Evolutionary conservation across 371 early-diverging fungal species (phyloP), one percentile per base, ranked within the genome.

Genomic region (Mucor saturninus): DNA sequence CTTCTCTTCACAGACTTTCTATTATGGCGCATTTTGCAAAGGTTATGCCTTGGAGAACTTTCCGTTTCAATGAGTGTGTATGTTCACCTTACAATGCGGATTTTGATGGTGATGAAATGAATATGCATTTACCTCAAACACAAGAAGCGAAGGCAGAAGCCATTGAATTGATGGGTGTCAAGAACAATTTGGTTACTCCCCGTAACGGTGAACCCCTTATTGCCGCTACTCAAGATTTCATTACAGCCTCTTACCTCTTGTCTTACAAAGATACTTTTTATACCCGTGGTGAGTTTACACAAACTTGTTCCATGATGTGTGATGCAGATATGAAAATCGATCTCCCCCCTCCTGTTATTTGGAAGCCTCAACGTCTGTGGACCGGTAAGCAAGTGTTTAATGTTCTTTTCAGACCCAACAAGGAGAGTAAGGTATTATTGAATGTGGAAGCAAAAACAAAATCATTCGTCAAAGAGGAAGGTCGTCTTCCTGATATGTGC

Each of bases 31-130:
- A 99, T 75, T 91, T 89, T 79, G 96, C 80, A n/a, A 96, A 95
- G 66, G 90, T 99, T 15, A 92, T 93, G 75, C 97, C 98, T 3
- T 95, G 97, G 93, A 83, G 97, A 65, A 99, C 99, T 3, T 94
- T 99, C 81, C 89, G 99, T 51, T 98, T 99, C 86, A 99, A 99
- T 75, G 99, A 98, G 77, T 99, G 98, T 87, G 99, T 98, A 4
- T 99, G 99, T 77, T 90, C 96, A 4, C 99, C 99, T 28, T 99
- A 99, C 73, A 99, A 99, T 79, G 99, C 99, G 42, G 99, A 99
- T 89, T 99, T 99, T 76, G 99, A 99, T 75, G 99, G 99, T 68
- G 99, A 99, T 81, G 99, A 99, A 80, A 99, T 99, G 99, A 99
- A 99, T 76, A 84, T 99, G 77, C 99, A 99, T 79, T 92, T 99